These are phyloP conservation scores for Vigna trinervia DNA, from an alignment of 306 rosid species.

Conservation along the genomic window DNA sequence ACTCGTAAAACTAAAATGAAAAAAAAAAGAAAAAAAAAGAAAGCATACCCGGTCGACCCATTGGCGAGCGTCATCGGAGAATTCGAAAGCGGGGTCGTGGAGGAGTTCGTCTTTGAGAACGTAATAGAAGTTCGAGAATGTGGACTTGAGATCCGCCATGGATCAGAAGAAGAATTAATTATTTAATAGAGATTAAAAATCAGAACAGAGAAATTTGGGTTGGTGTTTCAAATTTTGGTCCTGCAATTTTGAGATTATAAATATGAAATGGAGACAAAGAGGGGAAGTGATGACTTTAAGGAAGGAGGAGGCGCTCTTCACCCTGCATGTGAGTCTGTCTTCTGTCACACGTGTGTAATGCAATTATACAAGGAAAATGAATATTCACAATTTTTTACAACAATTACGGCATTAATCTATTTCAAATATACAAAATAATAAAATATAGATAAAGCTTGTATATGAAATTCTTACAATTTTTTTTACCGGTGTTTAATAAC, in stretches of 20 bases:
- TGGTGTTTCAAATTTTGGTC: background rate
- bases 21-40: background rate
- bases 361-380: too few relatives aligned
- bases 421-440: too few relatives aligned
- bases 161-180: background rate
- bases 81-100: conserved; percentile 79
- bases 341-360: background rate
- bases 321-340: background rate
- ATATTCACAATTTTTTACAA: too few relatives aligned
- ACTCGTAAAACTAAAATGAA: background rate
- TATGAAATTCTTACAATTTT: too few relatives aligned
- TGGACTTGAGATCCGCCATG: conserved; percentile 85
- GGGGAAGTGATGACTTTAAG: background rate
- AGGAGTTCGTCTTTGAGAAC: conserved; percentile 77
- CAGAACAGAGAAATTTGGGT: background rate
- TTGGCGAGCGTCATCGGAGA: conserved; percentile 65
- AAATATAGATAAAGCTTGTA: too few relatives aligned
- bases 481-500: too few relatives aligned
- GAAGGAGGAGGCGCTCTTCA: background rate
- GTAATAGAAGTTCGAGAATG: conserved; percentile 70
- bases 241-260: background rate
- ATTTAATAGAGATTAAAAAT: too few relatives aligned
- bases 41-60: conserved; percentile 68
- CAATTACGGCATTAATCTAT: too few relatives aligned
- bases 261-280: too few relatives aligned